phyloP scores from a whole-genome alignment of 805 yeast species.

The Candida boleticola region DNA sequence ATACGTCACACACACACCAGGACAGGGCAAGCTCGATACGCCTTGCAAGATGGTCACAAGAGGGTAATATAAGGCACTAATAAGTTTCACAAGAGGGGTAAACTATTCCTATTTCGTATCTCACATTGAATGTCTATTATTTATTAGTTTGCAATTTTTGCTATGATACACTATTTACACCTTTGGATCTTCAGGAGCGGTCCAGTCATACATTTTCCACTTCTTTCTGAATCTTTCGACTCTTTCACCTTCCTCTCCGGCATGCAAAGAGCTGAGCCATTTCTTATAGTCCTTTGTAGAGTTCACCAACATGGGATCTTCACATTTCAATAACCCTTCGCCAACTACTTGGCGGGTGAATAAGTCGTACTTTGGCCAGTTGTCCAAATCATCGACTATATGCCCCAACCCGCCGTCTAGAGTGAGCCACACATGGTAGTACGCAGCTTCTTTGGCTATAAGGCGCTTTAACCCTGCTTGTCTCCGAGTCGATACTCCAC shows the following conservation, averaged over 20 bases:
- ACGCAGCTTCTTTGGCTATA: slow-evolving; percentile 49
- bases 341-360: slow-evolving; percentile 48
- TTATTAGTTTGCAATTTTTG: too few species aligned
- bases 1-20: too few species aligned
- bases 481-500: slow-evolving; percentile 9
- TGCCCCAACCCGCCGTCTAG: slow-evolving; percentile 51
- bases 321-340: slow-evolving; percentile 29
- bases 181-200: neutral
- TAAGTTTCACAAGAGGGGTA: too few species aligned
- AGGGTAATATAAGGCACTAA: too few species aligned
- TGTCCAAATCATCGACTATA: slow-evolving; percentile 38
- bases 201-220: slow-evolving; percentile 5
- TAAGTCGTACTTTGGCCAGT: slow-evolving; percentile 48
- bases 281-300: slow-evolving; percentile 3
- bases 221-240: slow-evolving; percentile 3
- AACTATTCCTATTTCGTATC: too few species aligned
- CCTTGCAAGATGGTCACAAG: too few species aligned
- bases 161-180: too few species aligned
- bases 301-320: slow-evolving; percentile 3
- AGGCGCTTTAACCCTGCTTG: slow-evolving; percentile 25
- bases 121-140: too few species aligned
- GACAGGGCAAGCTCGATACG: too few species aligned
- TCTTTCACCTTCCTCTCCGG: slow-evolving; percentile 2
- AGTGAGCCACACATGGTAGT: slow-evolving; percentile 49
- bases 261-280: neutral